phyloP scores from a whole-genome alignment of 495 filamentous ascomycete genomes.

The Aspergillus diversus region DNA sequence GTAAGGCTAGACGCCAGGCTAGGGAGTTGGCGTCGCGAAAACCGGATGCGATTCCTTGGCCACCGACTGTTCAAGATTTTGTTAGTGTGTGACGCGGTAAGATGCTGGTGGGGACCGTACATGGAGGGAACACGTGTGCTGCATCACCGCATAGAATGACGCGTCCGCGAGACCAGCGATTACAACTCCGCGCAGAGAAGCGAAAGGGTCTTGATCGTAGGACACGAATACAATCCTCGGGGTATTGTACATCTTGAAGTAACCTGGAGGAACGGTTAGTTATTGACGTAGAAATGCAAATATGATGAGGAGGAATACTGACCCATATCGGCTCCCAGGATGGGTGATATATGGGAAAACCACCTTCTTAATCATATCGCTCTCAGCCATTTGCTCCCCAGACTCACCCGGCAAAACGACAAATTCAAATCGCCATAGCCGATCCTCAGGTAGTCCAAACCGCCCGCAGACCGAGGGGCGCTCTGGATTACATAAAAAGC shows the following conservation, averaged over 20 bases:
- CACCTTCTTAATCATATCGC: constrained; percentile 27
- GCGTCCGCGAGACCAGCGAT: constrained; percentile 51
- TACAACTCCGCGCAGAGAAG: constrained; percentile 52
- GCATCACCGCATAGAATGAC: constrained; percentile 56
- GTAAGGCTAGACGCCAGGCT: constrained; percentile 52
- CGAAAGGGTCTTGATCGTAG: constrained; percentile 54
- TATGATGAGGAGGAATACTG: constrained; percentile 1
- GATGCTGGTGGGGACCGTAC: constrained; percentile 19
- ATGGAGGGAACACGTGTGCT: constrained; percentile 60
- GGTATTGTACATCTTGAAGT: constrained; percentile 40
- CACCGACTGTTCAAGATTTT: constrained; percentile 40
- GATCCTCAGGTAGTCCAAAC: constrained; percentile 46
- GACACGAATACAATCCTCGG: constrained; percentile 52
- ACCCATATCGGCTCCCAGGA: constrained; percentile 37
- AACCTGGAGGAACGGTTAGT: constrained; percentile 20
- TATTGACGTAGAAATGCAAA: too few species aligned
- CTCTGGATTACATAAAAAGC: constrained; percentile 49
- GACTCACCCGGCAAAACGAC: constrained; percentile 36
- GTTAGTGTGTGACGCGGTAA: background rate
- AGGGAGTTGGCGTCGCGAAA: constrained; percentile 37
- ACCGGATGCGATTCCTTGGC: constrained; percentile 35
- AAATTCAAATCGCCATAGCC: constrained; percentile 57
- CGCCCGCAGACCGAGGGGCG: constrained; percentile 51
- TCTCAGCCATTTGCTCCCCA: constrained; percentile 34
- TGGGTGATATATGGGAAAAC: constrained; percentile 42